phyloP scores from a whole-genome alignment of 208 protist genomes.

The Perkinsela sp. region DNA sequence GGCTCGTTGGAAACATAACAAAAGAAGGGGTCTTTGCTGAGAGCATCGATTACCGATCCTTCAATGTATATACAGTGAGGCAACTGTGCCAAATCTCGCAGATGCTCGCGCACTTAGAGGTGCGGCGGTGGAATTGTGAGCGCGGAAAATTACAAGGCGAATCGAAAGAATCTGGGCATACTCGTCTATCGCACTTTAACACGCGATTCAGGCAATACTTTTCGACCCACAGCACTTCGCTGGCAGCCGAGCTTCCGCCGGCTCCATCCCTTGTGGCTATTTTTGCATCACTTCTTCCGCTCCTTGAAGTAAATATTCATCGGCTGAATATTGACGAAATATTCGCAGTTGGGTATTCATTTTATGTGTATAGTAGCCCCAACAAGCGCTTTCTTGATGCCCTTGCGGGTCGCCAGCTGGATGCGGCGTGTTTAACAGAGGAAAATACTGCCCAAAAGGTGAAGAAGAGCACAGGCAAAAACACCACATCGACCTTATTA shows the following conservation, averaged over 20 bases:
- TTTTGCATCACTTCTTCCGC: not conserved
- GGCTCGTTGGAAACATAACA: not conserved
- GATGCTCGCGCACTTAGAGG: not conserved
- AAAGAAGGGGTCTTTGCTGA: not conserved
- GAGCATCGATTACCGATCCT: not conserved
- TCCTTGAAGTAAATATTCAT: not conserved
- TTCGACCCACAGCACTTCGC: not conserved
- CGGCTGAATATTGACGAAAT: not conserved
- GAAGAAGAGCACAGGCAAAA: too few species aligned
- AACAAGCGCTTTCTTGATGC: not conserved
- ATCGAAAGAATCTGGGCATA: not conserved
- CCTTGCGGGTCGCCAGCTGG: not conserved
- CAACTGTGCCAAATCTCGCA: not conserved
- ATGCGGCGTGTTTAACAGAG: too few species aligned
- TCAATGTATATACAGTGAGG: not conserved
- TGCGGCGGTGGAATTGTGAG: not conserved
- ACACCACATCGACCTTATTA: not conserved
- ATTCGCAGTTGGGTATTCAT: not conserved
- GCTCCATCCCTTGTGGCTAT: not conserved
- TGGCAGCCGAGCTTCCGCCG: not conserved
- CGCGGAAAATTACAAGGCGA: not conserved
- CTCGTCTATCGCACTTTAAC: not conserved
- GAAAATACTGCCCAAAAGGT: too few species aligned
- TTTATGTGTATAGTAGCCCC: not conserved
- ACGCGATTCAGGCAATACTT: not conserved